Conservation (phyloP, 2,329 filamentous ascomycete species). For the Colletotrichum orchidophilum region DNA sequence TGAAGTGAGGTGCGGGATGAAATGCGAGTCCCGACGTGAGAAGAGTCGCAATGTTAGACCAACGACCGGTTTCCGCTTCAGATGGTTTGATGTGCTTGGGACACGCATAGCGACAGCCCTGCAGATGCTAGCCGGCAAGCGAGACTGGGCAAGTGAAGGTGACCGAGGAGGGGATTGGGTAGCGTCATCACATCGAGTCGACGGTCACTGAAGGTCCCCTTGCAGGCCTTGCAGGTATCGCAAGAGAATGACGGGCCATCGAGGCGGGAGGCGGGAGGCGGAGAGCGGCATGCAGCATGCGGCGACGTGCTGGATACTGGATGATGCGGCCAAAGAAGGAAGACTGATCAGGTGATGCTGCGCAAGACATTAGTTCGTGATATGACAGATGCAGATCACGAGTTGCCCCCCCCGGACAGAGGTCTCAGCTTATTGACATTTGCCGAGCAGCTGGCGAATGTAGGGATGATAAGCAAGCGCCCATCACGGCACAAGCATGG, state of each 20-base stretch:
- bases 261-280: background rate
- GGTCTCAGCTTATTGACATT: background rate
- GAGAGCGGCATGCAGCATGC: constrained; percentile 6
- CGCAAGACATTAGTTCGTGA: constrained; percentile 8
- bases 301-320: background rate
- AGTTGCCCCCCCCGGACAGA: background rate
- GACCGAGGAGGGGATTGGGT: background rate
- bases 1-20: background rate
- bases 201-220: background rate
- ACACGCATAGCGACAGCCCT: background rate
- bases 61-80: background rate
- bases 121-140: background rate
- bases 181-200: constrained; percentile 7
- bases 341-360: constrained; percentile 23
- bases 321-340: constrained; percentile 24
- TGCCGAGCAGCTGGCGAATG: background rate
- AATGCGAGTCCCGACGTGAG: background rate
- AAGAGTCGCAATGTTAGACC: constrained; percentile 1
- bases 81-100: background rate
- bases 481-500: background rate
- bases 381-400: constrained; percentile 18
- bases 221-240: constrained; percentile 3
- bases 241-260: background rate
- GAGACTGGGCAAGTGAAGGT: background rate
- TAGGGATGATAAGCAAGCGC: background rate